phyloP scores from a whole-genome alignment of 75 land plant species.

The Cunninghamia lanceolata region DNA sequence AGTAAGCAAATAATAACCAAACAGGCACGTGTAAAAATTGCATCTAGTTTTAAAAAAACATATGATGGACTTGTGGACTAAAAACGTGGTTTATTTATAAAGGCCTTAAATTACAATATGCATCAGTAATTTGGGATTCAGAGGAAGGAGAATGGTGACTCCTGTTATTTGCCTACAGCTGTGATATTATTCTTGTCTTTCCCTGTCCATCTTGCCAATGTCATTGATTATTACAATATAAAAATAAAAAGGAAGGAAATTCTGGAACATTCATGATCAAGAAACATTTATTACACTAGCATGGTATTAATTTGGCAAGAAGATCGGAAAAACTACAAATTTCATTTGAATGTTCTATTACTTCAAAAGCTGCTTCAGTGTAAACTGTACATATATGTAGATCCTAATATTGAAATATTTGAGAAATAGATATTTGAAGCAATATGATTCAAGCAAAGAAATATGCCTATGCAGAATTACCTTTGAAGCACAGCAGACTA shows the following conservation, averaged over 20 bases:
- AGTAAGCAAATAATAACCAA: not conserved
- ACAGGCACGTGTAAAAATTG: not conserved
- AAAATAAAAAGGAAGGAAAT: not conserved
- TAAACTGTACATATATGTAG: not conserved
- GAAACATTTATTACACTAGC: not conserved
- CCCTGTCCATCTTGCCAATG: not conserved
- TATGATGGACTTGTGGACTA: not conserved
- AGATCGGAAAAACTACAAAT: not conserved
- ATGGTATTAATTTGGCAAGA: not conserved
- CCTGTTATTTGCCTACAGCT: not conserved
- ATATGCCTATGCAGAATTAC: slow-evolving; percentile 7
- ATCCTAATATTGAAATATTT: not conserved
- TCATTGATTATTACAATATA: not conserved
- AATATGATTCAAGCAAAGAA: not conserved
- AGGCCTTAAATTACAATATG: not conserved
- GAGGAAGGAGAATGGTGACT: not conserved
- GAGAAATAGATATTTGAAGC: not conserved
- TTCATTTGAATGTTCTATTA: not conserved
- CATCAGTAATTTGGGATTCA: not conserved
- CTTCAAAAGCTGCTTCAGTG: not conserved
- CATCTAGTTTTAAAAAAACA: not conserved
- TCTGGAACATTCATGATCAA: not conserved
- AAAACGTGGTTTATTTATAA: not conserved
- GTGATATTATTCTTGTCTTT: not conserved
- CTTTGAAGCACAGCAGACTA: slow-evolving; percentile 39